Evolutionary conservation across 2,329 filamentous ascomycete species (phyloP).

Genomic region (Lasiodiplodia sp.): DNA sequence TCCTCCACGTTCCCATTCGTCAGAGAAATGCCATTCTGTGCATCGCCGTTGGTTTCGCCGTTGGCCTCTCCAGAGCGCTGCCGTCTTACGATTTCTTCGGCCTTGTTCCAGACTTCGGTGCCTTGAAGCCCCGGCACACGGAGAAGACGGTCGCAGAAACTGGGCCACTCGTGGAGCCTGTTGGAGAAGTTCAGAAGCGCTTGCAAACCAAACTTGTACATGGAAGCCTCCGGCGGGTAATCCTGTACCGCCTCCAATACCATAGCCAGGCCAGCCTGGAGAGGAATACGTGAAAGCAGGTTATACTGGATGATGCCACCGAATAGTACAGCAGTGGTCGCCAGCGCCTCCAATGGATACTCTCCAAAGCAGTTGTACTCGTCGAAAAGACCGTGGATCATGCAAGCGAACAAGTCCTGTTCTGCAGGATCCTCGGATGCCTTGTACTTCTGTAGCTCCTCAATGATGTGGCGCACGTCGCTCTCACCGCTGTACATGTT

Average conservation of each 20-base stretch:
- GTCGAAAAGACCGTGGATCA: constrained; percentile 97
- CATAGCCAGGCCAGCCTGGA: constrained; percentile 95
- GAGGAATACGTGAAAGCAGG: constrained; percentile 84
- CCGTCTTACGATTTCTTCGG: constrained; percentile 78
- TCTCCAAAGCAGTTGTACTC: constrained; percentile 96
- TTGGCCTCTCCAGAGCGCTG: constrained; percentile 65
- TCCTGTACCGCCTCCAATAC: constrained; percentile 95
- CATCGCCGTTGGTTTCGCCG: constrained; percentile 61
- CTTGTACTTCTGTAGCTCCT: constrained; percentile 85
- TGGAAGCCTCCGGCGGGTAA: constrained; percentile 80
- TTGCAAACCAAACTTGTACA: constrained; percentile 98
- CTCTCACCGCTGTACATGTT: constrained; percentile 95
- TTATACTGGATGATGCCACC: constrained; percentile 96
- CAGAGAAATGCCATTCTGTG: constrained; percentile 58
- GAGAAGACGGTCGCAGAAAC: constrained; percentile 85
- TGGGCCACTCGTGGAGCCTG: constrained; percentile 91
- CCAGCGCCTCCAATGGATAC: constrained; percentile 94
- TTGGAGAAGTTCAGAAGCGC: constrained; percentile 87
- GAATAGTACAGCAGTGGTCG: constrained; percentile 94
- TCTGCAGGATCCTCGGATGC: constrained; percentile 82
- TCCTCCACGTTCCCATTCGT: constrained; percentile 69
- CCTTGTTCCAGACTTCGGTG: constrained; percentile 83
- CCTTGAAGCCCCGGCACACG: constrained; percentile 82
- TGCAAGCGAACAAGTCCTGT: constrained; percentile 96
- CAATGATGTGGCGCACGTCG: constrained; percentile 84